Conservation (phyloP, 129 eudicot genomes). For the Gnaphalium uliginosum region DNA sequence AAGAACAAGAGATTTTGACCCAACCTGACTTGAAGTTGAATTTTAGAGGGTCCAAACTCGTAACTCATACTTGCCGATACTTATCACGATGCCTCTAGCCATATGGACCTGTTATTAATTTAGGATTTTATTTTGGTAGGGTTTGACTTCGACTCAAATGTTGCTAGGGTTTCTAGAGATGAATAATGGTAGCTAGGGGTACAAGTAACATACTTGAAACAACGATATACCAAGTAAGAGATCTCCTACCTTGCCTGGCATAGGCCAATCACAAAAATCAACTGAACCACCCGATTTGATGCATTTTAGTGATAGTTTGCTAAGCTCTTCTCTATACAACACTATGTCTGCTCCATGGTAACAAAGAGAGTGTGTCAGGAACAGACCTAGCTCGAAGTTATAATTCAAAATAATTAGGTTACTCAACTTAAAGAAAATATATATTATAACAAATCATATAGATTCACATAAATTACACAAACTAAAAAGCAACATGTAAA, state of each 20-base stretch:
- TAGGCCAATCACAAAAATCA: background rate
- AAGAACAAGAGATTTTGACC: background rate
- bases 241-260: background rate
- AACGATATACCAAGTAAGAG: background rate
- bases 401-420: too few species aligned
- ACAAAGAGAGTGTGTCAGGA: background rate
- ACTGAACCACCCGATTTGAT: background rate
- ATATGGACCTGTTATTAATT: background rate
- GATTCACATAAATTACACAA: background rate
- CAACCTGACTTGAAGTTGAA: background rate
- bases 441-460: background rate
- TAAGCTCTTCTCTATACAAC: background rate
- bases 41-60: background rate
- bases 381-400: background rate
- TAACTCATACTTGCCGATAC: background rate
- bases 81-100: background rate
- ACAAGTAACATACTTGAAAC: background rate
- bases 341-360: background rate
- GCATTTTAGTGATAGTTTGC: background rate
- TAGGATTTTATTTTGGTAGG: background rate
- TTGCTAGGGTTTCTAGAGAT: background rate
- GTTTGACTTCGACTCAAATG: background rate
- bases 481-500: background rate
- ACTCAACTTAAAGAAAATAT: background rate
- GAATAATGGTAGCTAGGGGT: background rate